Conservation (phyloP, 1,139 yeast species). For the Hansenula lynferdii region DNA sequence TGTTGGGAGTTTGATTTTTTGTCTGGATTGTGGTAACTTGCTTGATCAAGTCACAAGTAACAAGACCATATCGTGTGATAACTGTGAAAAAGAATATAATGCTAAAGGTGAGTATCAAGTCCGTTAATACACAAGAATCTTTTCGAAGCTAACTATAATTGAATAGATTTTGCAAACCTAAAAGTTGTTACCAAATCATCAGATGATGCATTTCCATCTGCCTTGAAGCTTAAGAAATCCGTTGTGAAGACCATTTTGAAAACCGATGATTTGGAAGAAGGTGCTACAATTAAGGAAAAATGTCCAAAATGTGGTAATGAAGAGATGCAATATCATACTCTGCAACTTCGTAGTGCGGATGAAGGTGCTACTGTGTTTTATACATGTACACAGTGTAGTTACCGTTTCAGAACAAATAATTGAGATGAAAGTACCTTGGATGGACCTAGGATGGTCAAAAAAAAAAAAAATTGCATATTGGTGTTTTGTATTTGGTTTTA, state of each 20-base stretch:
- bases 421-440: slow-evolving; percentile 29
- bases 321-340: slow-evolving; percentile 96
- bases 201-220: slow-evolving; percentile 86
- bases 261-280: slow-evolving; percentile 80
- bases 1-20: slow-evolving; percentile 91
- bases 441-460: no score
- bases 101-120: slow-evolving; percentile 28
- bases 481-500: no score
- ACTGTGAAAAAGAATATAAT: slow-evolving; percentile 61
- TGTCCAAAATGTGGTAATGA: slow-evolving; percentile 98
- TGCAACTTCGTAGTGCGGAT: slow-evolving; percentile 96
- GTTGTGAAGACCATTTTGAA: slow-evolving; percentile 83
- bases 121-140: neutral
- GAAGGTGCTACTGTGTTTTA: slow-evolving; percentile 97
- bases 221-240: slow-evolving; percentile 73
- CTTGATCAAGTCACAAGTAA: slow-evolving; percentile 61
- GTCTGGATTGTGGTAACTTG: slow-evolving; percentile 90
- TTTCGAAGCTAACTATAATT: slow-evolving; percentile 3
- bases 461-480: no score
- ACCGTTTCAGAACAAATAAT: slow-evolving; percentile 90
- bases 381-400: slow-evolving; percentile 91
- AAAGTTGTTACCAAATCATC: slow-evolving; percentile 85
- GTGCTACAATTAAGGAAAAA: slow-evolving; percentile 93
- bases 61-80: slow-evolving; percentile 52
- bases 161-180: slow-evolving; percentile 62